Base-by-base conservation (phyloP, 2,329 filamentous ascomycete genomes). In the Colletotrichum sp. region DNA sequence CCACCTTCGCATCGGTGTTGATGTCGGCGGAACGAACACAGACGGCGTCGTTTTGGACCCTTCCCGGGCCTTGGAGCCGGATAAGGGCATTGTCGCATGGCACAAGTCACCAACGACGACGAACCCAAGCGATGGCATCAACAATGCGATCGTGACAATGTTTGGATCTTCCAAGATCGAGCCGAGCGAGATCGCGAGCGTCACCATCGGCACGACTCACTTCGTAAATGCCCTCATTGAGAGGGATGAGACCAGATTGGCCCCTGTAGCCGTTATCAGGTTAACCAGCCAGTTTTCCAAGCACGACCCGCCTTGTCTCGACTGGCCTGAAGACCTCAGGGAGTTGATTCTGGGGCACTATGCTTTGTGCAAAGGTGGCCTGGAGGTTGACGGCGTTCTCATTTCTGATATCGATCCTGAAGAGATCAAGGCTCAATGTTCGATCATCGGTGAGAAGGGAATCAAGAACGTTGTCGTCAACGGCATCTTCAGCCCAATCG, bases 161-260 rank as follows among this genome's bases (percentile, higher is more conserved):
- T 84, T 89, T 72, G 64, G 80, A 16, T 74, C 79, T 4, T 78
- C 81, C 18, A 67, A 73, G 9, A 79, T 85, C 38, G 72, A 76
- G 27, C 82, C 84, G 0, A 77, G 78, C 1, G 78, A 84, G 8
- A 81, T 90, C 16, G 84, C 85, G 21, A 86, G 84, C 73, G 84
- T 89, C 15, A 88, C 87, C 2, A 88, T 90, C 73, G 88, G 87
- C 65, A 89, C 87, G 1, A 90, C 89, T 1, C 88, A 91, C 72
- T 91, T 91, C 75, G 85, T 91, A 76, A 91, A 91, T 73, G 89
- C 89, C 5, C 86, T 91, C 4, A 83, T 91, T 1, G 88, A 90
- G 77, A 82, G 86, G 54, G 89, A 91, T 74, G 82, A 81, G 11
- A 77, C 83, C 3, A 83, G 87, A 4, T 78, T 91, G 7, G 83